Percentiles rank a stretch among this genome's conserved stretches.
These are phyloP conservation scores for Aspergillus haitiensis DNA, from an alignment of 495 filamentous ascomycete genomes.

Conservation along the genomic window DNA sequence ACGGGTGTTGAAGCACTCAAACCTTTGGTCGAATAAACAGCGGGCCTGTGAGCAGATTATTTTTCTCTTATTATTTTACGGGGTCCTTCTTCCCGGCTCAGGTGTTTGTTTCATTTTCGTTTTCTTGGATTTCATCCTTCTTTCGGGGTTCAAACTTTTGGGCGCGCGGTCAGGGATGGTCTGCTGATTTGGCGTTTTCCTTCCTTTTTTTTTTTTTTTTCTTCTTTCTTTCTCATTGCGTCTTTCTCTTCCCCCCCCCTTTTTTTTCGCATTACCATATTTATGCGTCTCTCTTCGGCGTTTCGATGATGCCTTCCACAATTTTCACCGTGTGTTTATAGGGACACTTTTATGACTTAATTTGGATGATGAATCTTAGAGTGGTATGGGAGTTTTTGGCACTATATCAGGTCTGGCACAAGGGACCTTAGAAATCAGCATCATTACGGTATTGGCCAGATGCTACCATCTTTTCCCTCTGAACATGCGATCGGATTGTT, in stretches of 20 bases:
- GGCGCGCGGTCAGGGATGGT: slow-evolving; percentile 2
- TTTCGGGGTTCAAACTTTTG: neutral
- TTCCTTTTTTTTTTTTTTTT: slow-evolving; percentile 5
- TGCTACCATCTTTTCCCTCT: too few species aligned
- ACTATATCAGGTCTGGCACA: neutral
- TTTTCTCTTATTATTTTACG: slow-evolving; percentile 14
- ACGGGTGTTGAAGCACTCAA: slow-evolving; percentile 63
- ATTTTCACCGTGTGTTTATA: neutral
- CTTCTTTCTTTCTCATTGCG: slow-evolving; percentile 1
- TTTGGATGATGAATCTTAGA: slow-evolving; percentile 1
- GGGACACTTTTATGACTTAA: neutral
- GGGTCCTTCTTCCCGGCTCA: slow-evolving; percentile 2
- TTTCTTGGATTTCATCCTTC: neutral
- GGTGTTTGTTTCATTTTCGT: slow-evolving; percentile 7
- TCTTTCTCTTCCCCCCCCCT: slow-evolving; percentile 2
- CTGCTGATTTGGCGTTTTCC: neutral
- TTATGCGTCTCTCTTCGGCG: too few species aligned
- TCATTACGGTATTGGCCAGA: too few species aligned
- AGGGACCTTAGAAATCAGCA: neutral
- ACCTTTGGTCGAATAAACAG: slow-evolving; percentile 48
- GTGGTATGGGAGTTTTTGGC: neutral
- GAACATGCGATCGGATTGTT: too few species aligned
- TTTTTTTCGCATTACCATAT: too few species aligned
- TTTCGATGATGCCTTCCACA: too few species aligned
- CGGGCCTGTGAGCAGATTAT: slow-evolving; percentile 7